These are phyloP conservation scores for Coemansia biformis DNA, from an alignment of 192 early-diverging fungal species.

Conservation along the genomic window DNA sequence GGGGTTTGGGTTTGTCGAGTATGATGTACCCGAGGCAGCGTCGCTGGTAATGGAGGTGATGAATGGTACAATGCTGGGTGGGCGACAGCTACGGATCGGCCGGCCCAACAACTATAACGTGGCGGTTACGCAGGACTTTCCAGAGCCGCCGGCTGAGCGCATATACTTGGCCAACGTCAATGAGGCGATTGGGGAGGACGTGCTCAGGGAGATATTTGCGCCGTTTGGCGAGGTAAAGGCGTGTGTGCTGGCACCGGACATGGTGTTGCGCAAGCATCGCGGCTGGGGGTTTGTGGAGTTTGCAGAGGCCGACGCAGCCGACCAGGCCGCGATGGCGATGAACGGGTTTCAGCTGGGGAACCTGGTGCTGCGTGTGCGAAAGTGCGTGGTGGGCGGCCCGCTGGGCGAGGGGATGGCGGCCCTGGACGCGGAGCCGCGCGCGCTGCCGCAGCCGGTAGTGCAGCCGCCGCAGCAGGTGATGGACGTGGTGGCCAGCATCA, in stretches of 20 bases:
- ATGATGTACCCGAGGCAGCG: constrained; percentile 79
- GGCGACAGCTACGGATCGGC: constrained; percentile 73
- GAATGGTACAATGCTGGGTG: constrained; percentile 79
- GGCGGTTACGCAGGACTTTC: constrained; percentile 56
- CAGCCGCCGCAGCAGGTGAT: constrained; percentile 39
- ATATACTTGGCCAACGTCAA: constrained; percentile 85
- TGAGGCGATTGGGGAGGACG: constrained; percentile 65
- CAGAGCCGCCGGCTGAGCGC: constrained; percentile 58
- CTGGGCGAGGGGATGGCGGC: constrained; percentile 75
- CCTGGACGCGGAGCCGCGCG: constrained; percentile 53
- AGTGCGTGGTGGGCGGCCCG: constrained; percentile 71
- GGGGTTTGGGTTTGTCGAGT: constrained; percentile 86
- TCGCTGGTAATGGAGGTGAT: constrained; percentile 71
- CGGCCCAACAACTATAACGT: constrained; percentile 78
- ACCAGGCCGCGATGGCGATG: constrained; percentile 61
- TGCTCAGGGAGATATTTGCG: constrained; percentile 72
- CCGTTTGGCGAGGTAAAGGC: constrained; percentile 72
- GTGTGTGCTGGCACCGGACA: constrained; percentile 67
- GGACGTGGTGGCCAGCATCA: constrained; percentile 33
- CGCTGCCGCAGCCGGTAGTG: constrained; percentile 8
- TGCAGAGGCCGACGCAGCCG: constrained; percentile 54
- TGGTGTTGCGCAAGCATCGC: constrained; percentile 62
- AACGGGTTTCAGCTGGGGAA: constrained; percentile 76
- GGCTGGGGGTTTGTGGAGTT: constrained; percentile 86
- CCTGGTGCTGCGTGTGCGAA: constrained; percentile 59